Conservation (phyloP, 192 early-diverging fungal genomes). For the Lunasporangiospora selenospora region DNA sequence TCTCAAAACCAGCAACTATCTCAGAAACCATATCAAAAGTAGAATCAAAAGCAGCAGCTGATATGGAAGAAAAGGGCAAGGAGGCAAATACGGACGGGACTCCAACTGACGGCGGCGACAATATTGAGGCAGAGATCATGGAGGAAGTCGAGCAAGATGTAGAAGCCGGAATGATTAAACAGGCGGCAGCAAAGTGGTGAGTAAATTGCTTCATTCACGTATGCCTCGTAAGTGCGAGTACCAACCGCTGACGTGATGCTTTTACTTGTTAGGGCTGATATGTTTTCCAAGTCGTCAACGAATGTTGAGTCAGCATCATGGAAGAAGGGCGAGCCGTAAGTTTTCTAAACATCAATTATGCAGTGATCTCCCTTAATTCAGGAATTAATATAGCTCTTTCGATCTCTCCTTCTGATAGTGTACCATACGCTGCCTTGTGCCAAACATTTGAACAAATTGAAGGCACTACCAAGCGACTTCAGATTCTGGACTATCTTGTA, state of each 20-base stretch:
- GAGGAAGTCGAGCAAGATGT: conserved; percentile 23
- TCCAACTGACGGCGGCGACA: not conserved
- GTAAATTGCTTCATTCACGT: not conserved
- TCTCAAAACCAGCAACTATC: too few relatives aligned
- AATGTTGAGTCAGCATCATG: conserved; percentile 36
- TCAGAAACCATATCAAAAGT: too few relatives aligned
- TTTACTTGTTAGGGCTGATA: conserved; percentile 21
- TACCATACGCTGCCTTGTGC: conserved; percentile 90
- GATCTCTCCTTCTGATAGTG: conserved; percentile 33
- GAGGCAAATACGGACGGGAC: conserved; percentile 8
- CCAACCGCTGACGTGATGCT: not conserved
- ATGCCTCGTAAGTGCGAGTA: too few relatives aligned
- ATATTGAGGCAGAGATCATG: conserved; percentile 14
- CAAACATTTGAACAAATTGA: conserved; percentile 90
- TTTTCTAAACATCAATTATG: not conserved
- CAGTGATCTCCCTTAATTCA: too few relatives aligned
- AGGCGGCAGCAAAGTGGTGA: conserved; percentile 37
- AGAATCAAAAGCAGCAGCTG: too few relatives aligned
- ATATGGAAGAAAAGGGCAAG: conserved; percentile 31
- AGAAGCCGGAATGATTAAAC: conserved; percentile 7
- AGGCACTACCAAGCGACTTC: conserved; percentile 86
- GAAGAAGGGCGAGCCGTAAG: conserved; percentile 58
- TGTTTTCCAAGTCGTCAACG: conserved; percentile 30
- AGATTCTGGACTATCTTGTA: conserved; percentile 75
- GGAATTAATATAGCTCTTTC: not conserved